A percentile compares a stretch with the other conserved stretches of the same genome.
Evolutionary conservation across 306 rosid species (phyloP).

Genomic region (Dalbergia cochinchinensis): DNA sequence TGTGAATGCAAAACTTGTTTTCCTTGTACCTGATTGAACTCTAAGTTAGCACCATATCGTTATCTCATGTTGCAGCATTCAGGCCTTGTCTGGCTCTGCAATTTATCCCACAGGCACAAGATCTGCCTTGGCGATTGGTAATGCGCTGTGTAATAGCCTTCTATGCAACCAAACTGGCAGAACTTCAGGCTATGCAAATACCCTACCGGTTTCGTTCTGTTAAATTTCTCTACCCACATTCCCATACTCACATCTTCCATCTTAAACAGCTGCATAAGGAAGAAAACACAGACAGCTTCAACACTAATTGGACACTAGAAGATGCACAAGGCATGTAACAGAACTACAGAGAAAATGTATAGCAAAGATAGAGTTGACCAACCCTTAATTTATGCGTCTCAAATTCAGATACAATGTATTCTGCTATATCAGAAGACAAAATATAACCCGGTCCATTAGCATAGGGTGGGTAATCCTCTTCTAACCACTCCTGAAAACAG

Average conservation of each 20-base stretch:
- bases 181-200: conserved; percentile 75
- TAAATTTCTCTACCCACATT: conserved; percentile 90
- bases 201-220: conserved; percentile 64
- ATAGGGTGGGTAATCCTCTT: conserved; percentile 87
- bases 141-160: conserved; percentile 81
- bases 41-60: conserved; percentile 33
- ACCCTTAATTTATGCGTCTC: conserved; percentile 77
- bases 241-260: conserved; percentile 99
- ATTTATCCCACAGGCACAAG: conserved; percentile 82
- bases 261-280: conserved; percentile 75
- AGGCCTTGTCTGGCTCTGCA: conserved; percentile 59
- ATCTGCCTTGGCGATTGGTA: conserved; percentile 95
- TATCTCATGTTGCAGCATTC: conserved; percentile 92
- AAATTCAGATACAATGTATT: conserved; percentile 66
- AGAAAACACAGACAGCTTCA: conserved; percentile 22
- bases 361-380: conserved; percentile 27
- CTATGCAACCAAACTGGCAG: conserved; percentile 92
- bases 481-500: conserved; percentile 88
- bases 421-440: conserved; percentile 75
- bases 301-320: background rate
- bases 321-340: conserved; percentile 1
- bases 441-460: conserved; percentile 96
- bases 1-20: conserved; percentile 66
- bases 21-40: conserved; percentile 41
- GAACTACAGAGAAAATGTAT: conserved; percentile 11